Evolutionary conservation across 495 filamentous ascomycete genomes (phyloP), one percentile per base, ranked within the genome.

Genomic region (Xylaria acuta): DNA sequence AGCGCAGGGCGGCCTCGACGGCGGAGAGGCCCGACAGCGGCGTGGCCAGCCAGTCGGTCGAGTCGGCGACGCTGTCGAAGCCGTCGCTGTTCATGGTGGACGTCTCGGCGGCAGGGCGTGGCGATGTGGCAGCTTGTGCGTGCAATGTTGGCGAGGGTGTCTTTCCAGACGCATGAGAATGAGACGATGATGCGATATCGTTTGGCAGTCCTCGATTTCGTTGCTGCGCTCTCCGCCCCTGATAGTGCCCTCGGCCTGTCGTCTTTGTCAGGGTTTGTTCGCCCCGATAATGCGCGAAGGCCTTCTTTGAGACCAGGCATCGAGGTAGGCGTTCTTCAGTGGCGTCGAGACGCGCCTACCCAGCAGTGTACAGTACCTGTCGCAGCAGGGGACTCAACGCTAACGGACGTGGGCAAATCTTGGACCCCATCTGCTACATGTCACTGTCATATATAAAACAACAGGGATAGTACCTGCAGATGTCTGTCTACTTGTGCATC

Each of bases 21-120:
- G 90, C 85, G 62, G 90, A 85, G 69, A 99, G 87, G 43, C 86
- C 82, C 2, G 90, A 86, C 11, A 98, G 84, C 1, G 90, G 88
- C 27, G 96, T 98, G n/a, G 84, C 75, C 20, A 94, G 84, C 97
- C 96, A 99, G 85, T 99, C 97, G 59, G 95, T 95, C 7, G 95
- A 91, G 82, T 99, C 95, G 45, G 93, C 83, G 58, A 98, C 83
- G 68, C 94, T 89, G 75, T 89, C 77, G 49, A 79, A 81, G 45
- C 56, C 58, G 25, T 75, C 72, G 71, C 54, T 66, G 32, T 59
- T 58, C 62, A 67, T 72, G 20, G 41, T 60, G 49, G 43, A 14
- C 22, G 62, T 25, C 2, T 20, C 43, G 20, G 30, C 12, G 1
- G 58, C 12, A n/a, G 45, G 3, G 27, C 14, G 53, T 32, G 25